These are phyloP conservation scores for Plasmodium cynomolgi DNA, from an alignment of 169 alveolate genomes.

Conservation along the genomic window DNA sequence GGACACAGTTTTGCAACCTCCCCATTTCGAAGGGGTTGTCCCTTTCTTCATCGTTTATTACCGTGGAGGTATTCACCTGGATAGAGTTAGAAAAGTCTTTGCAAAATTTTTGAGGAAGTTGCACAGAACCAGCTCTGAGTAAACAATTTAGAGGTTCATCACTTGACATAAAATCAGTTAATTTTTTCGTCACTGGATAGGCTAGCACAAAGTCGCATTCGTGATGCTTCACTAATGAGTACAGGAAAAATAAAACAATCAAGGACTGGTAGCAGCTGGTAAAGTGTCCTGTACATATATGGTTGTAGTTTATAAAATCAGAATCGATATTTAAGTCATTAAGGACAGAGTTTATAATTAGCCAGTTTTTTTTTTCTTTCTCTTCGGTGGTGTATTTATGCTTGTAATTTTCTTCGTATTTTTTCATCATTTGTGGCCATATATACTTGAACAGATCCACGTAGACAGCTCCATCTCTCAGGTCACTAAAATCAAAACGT, in stretches of 20 bases:
- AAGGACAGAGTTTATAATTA: constrained; percentile 43
- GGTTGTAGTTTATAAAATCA: constrained; percentile 26
- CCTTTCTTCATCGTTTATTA: background rate
- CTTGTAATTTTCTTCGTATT: background rate
- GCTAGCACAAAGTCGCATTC: constrained; percentile 78
- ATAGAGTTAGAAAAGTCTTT: constrained; percentile 19
- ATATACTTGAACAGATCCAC: constrained; percentile 58
- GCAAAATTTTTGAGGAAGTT: constrained; percentile 26
- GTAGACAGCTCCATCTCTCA: constrained; percentile 66
- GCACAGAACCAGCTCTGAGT: constrained; percentile 72
- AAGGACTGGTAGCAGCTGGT: constrained; percentile 74
- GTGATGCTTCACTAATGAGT: constrained; percentile 72
- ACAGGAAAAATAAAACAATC: constrained; percentile 74
- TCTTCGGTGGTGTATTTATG: background rate
- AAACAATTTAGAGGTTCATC: constrained; percentile 77
- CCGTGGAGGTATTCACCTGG: background rate
- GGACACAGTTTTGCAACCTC: background rate
- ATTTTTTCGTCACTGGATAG: constrained; percentile 45
- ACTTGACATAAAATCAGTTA: constrained; percentile 77
- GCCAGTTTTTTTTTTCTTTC: constrained; percentile 71
- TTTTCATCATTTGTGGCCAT: constrained; percentile 76
- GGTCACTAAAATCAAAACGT: constrained; percentile 19
- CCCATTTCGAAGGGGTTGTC: background rate
- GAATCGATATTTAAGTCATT: constrained; percentile 52
- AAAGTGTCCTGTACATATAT: constrained; percentile 24